Evolutionary conservation across 352 stramenopile genomes (phyloP), one percentile per base, ranked within the genome.

Genomic region (Phytophthora cactorum): DNA sequence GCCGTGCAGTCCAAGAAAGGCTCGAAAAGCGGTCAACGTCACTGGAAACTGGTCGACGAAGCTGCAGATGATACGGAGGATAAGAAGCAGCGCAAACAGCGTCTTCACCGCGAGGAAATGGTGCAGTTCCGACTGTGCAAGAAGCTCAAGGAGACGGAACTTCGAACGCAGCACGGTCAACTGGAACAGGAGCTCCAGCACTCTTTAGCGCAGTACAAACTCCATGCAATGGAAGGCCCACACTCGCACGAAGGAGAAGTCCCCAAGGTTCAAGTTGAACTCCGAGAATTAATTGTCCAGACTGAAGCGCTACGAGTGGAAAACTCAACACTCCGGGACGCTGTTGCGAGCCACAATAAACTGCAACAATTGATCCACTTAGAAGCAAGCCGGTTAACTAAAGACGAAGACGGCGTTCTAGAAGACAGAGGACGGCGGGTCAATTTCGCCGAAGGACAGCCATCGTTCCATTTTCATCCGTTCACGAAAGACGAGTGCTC

Each of bases 391-490:
- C 50, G 32, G 2, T 5, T 61, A 15, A 25, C 27, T 10, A 41
- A 39, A 22, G 34, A 14, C 15, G 43, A 41, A 11, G 17, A 53
- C 5, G n/a, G 38, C 38, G 17, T 63, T 1, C 38, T 55, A 4
- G 45, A 28, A 9, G 45, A 41, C 15, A 14, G 28, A n/a, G 52
- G 66, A 1, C 51, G 49, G 32, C 51, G 62, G 10, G 66, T 75
- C 49, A 43, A 55, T 14, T 62, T 77, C 32, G 9, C 45, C 2
- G 47, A 65, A 28, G 59, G 64, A 1, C 59, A 50, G 9, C 72
- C 72, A 11, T 63, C 64, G 0, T 79, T 77, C 38, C 59, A 70
- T 45, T 79, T 72, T 45, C 45, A 79, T 22, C 68, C 68, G 34
- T 61, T 79, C 17, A 43, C 52, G 1, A 54, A 51, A 29, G 5